phyloP scores from a whole-genome alignment of 805 yeast species.

The Millerozyma acaciae region DNA sequence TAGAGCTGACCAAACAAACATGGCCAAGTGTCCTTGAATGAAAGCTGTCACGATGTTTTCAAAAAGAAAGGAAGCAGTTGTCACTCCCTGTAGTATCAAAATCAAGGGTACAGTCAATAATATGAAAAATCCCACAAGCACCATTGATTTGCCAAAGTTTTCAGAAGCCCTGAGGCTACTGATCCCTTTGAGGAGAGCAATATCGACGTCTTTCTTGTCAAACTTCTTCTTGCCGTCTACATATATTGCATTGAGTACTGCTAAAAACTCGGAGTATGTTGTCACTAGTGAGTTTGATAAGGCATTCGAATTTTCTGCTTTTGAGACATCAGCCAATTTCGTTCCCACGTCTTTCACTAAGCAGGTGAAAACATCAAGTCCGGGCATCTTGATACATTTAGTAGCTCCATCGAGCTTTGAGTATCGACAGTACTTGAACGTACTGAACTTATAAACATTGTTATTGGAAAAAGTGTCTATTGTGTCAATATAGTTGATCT shows the following conservation, averaged over 20 bases:
- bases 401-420: constrained; percentile 15
- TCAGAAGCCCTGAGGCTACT: constrained; percentile 11
- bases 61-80: neutral
- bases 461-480: constrained; percentile 44
- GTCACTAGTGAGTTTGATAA: constrained; percentile 40
- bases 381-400: constrained; percentile 27
- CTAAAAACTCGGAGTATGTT: constrained; percentile 30
- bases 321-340: constrained; percentile 40
- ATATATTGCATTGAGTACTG: constrained; percentile 11
- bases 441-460: constrained; percentile 41
- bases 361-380: constrained; percentile 46
- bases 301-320: constrained; percentile 32
- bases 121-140: constrained; percentile 10
- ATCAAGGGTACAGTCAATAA: neutral
- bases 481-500: constrained; percentile 15
- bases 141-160: constrained; percentile 11
- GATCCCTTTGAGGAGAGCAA: constrained; percentile 8
- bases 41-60: neutral
- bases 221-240: constrained; percentile 9
- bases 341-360: constrained; percentile 49
- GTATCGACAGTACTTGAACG: constrained; percentile 47
- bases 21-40: constrained; percentile 1
- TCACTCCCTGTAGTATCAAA: neutral
- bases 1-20: constrained; percentile 1
- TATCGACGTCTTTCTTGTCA: constrained; percentile 10